These are phyloP conservation scores for Huntiella savannae DNA, from an alignment of 2,329 filamentous ascomycete species.

Conservation along the genomic window DNA sequence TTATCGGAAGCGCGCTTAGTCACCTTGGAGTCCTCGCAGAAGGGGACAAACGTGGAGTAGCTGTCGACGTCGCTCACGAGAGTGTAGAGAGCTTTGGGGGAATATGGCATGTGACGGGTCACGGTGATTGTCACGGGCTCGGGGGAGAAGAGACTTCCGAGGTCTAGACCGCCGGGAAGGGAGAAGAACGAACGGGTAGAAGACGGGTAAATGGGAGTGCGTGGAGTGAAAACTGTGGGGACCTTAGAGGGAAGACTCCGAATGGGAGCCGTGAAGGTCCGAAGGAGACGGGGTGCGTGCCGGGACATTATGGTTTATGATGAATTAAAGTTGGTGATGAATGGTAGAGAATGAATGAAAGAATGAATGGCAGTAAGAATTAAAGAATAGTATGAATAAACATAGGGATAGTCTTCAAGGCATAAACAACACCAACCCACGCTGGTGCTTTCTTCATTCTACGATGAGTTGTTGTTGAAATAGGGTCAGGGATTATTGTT, in stretches of 20 bases:
- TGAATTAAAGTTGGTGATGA: not conserved
- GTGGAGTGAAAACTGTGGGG: not conserved
- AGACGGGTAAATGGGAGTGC: not conserved
- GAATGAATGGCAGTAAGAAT: not conserved
- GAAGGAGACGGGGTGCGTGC: conserved; percentile 10
- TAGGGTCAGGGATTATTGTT: too few species aligned
- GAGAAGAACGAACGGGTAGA: conserved; percentile 21
- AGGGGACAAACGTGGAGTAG: conserved; percentile 80
- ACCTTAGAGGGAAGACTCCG: not conserved
- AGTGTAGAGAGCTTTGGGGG: conserved; percentile 50
- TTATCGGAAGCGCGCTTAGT: conserved; percentile 40
- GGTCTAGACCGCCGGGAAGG: conserved; percentile 15
- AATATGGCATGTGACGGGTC: conserved; percentile 58
- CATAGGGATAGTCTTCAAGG: too few species aligned
- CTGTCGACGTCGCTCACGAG: conserved; percentile 76
- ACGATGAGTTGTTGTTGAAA: too few species aligned
- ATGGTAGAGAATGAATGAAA: not conserved
- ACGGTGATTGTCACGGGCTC: conserved; percentile 47
- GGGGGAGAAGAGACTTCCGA: conserved; percentile 17
- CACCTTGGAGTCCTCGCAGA: conserved; percentile 61
- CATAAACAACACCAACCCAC: too few species aligned
- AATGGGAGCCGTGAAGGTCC: conserved; percentile 8
- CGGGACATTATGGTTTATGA: not conserved
- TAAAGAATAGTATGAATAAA: too few species aligned
- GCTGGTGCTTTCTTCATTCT: too few species aligned